phyloP scores from a whole-genome alignment of 805 yeast species.

The Saccharomyces jurei region DNA sequence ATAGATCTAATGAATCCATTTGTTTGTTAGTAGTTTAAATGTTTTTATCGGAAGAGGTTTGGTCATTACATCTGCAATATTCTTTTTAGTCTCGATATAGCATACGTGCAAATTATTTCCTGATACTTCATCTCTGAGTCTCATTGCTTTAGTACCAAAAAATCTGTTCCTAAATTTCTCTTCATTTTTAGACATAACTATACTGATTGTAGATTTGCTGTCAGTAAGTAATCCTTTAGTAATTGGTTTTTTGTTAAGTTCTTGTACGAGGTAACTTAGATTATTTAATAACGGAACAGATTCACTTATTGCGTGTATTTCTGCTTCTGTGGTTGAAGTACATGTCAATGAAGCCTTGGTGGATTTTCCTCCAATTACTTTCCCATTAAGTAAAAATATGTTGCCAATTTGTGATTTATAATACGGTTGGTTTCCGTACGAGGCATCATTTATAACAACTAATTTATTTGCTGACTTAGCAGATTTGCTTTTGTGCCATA shows the following conservation, averaged over 20 bases:
- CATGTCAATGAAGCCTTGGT: background rate
- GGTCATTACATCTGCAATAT: conserved; percentile 2
- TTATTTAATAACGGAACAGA: background rate
- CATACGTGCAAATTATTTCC: background rate
- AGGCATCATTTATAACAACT: conserved; percentile 1
- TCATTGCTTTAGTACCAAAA: conserved; percentile 5
- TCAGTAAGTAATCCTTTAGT: conserved; percentile 1
- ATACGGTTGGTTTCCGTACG: conserved; percentile 1
- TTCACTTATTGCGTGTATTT: background rate
- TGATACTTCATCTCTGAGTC: conserved; percentile 2
- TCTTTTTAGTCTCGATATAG: conserved; percentile 2
- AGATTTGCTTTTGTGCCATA: conserved; percentile 2
- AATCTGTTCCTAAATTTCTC: conserved; percentile 2
- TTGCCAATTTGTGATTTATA: conserved; percentile 4
- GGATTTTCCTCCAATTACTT: background rate
- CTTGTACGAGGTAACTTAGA: background rate
- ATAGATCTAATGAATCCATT: background rate
- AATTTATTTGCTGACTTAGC: background rate
- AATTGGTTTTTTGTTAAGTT: background rate
- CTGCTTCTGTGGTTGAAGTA: background rate
- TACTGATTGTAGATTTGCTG: conserved; percentile 1
- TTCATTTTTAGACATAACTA: background rate
- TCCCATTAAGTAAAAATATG: background rate
- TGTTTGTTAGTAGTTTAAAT: background rate
- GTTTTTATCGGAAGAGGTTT: conserved; percentile 1